phyloP scores from a whole-genome alignment of 176 grass and related monocot species.

The Tuctoria greenei region DNA sequence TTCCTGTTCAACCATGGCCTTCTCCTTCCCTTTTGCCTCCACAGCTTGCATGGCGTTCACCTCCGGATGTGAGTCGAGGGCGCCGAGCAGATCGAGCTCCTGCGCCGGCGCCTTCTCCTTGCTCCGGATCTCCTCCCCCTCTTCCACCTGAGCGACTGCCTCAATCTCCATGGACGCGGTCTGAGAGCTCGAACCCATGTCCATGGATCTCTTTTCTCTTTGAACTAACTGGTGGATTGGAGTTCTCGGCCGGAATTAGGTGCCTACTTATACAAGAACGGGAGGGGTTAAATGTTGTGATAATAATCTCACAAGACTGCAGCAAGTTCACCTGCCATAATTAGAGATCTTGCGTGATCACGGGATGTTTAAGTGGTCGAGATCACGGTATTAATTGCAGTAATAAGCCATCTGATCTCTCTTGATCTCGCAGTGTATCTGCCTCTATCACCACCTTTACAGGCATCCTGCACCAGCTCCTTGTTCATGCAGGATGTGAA shows the following conservation, averaged over 20 bases:
- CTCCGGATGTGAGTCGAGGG: neutral
- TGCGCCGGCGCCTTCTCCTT: neutral
- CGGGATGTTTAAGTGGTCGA: slow-evolving; percentile 38
- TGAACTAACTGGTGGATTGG: neutral
- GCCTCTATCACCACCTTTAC: neutral
- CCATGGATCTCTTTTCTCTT: neutral
- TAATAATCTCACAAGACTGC: slow-evolving; percentile 14
- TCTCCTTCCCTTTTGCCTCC: slow-evolving; percentile 28
- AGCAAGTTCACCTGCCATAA: slow-evolving; percentile 37
- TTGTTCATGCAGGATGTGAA: neutral
- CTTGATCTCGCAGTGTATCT: slow-evolving; percentile 6
- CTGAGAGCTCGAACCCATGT: slow-evolving; percentile 26
- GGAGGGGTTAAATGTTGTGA: slow-evolving; percentile 14
- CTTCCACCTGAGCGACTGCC: neutral
- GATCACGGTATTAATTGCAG: slow-evolving; percentile 31
- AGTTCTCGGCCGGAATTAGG: neutral
- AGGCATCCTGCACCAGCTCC: neutral
- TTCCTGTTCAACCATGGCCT: neutral
- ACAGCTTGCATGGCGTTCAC: neutral
- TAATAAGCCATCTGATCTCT: slow-evolving; percentile 10
- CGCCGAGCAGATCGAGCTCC: slow-evolving; percentile 40
- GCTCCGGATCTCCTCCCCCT: neutral
- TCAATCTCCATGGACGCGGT: slow-evolving; percentile 37
- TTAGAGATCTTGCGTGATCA: slow-evolving; percentile 36
- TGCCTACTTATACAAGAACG: slow-evolving; percentile 38